Conservation (phyloP, 805 yeast genomes). For the Metschnikowia reukaufii region DNA sequence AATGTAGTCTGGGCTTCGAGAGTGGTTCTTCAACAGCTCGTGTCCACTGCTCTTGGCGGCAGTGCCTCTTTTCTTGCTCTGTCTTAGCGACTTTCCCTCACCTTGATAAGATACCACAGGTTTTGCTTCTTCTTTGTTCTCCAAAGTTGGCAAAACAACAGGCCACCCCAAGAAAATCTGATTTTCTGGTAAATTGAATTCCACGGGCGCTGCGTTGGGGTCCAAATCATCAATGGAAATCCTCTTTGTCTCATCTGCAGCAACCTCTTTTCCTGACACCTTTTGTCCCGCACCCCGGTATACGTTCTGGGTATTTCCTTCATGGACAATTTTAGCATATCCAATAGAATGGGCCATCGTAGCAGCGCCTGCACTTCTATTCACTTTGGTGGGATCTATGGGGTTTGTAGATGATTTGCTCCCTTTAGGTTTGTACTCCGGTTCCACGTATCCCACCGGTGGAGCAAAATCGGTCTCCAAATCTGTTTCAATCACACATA, state of each 20-base stretch:
- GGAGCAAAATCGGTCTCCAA: slow-evolving; percentile 97
- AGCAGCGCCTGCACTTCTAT: slow-evolving; percentile 50
- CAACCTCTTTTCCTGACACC: slow-evolving; percentile 57
- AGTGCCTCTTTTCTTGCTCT: slow-evolving; percentile 68
- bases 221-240: slow-evolving; percentile 46
- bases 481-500: slow-evolving; percentile 96
- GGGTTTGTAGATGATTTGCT: slow-evolving; percentile 35
- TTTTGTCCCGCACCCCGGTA: slow-evolving; percentile 70
- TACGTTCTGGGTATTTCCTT: slow-evolving; percentile 24
- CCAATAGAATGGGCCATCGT: slow-evolving; percentile 76
- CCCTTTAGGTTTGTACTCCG: slow-evolving; percentile 54
- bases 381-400: slow-evolving; percentile 35
- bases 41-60: slow-evolving; percentile 34
- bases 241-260: slow-evolving; percentile 19
- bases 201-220: slow-evolving; percentile 65
- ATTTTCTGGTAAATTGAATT: slow-evolving; percentile 74
- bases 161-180: slow-evolving; percentile 95
- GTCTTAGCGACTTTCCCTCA: slow-evolving; percentile 73
- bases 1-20: slow-evolving; percentile 74
- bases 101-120: slow-evolving; percentile 48
- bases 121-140: slow-evolving; percentile 27
- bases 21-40: slow-evolving; percentile 59
- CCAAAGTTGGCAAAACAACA: slow-evolving; percentile 46
- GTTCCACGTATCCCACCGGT: slow-evolving; percentile 97
- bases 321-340: slow-evolving; percentile 58